Conservation (phyloP, 2,329 filamentous ascomycete genomes). For the Clonostachys sp. region DNA sequence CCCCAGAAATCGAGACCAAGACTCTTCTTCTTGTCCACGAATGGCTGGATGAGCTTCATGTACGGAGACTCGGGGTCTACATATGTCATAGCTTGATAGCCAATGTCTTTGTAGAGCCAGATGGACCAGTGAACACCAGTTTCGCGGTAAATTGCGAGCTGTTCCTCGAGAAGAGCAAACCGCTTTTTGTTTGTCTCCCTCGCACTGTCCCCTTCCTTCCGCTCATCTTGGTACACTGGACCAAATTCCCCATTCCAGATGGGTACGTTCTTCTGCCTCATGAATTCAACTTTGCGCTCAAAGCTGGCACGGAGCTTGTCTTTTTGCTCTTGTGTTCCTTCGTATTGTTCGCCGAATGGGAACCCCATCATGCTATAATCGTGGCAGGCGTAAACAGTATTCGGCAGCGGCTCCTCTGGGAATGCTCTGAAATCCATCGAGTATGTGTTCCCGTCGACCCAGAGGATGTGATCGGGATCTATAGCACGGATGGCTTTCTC, state of each 20-base stretch:
- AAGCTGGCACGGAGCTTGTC: conserved; percentile 29
- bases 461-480: conserved; percentile 43
- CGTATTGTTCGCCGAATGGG: conserved; percentile 32
- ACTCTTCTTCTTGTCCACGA: conserved; percentile 49
- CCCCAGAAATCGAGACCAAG: conserved; percentile 54
- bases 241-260: conserved; percentile 50
- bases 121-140: conserved; percentile 48
- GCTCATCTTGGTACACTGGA: conserved; percentile 35
- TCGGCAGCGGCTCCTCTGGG: conserved; percentile 33
- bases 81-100: conserved; percentile 51
- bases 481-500: conserved; percentile 31
- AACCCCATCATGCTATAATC: conserved; percentile 50
- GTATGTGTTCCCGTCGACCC: conserved; percentile 48
- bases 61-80: conserved; percentile 38
- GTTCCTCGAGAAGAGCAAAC: conserved; percentile 33
- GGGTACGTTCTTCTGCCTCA: conserved; percentile 30
- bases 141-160: conserved; percentile 27
- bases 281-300: conserved; percentile 36
- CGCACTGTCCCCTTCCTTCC: conserved; percentile 24
- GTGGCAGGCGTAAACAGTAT: conserved; percentile 46
- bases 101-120: conserved; percentile 55
- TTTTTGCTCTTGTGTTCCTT: conserved; percentile 33
- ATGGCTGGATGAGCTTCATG: conserved; percentile 43
- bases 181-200: conserved; percentile 31
- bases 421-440: conserved; percentile 44